A percentile compares a stretch with the other conserved stretches of the same genome.
Evolutionary conservation across 768 basidiomycete species (phyloP).

Genomic region (Strobilomyces echinocephalus): DNA sequence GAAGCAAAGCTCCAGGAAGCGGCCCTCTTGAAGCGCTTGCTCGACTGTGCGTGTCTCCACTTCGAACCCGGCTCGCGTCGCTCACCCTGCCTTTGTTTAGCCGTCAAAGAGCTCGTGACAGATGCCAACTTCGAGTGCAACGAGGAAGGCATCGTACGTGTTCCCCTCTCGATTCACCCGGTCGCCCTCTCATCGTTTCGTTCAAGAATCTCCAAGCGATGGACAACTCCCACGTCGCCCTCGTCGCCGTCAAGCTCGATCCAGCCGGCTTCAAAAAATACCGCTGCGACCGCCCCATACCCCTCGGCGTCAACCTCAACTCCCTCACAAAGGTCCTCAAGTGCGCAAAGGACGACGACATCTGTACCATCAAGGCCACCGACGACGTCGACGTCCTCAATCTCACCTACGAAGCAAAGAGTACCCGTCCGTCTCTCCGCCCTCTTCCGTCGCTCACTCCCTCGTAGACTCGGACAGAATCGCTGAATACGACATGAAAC

Average conservation of each 20-base stretch:
- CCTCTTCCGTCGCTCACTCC: background rate
- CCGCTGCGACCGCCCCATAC: slow-evolving; percentile 94
- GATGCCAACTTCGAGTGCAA: slow-evolving; percentile 98
- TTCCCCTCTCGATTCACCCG: background rate
- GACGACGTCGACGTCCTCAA: slow-evolving; percentile 89
- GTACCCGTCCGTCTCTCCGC: slow-evolving; percentile 41
- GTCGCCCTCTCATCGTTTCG: background rate
- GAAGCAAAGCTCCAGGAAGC: slow-evolving; percentile 92
- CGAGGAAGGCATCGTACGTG: slow-evolving; percentile 83
- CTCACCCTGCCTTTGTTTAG: slow-evolving; percentile 38
- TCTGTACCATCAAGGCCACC: slow-evolving; percentile 82
- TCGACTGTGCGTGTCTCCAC: slow-evolving; percentile 67
- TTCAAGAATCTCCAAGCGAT: slow-evolving; percentile 85
- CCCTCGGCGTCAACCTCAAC: slow-evolving; percentile 79
- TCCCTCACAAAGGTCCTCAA: slow-evolving; percentile 94
- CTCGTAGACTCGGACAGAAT: slow-evolving; percentile 80
- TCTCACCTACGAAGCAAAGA: slow-evolving; percentile 84
- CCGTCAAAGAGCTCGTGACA: slow-evolving; percentile 95
- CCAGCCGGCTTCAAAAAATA: slow-evolving; percentile 78
- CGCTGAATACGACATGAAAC: slow-evolving; percentile 97
- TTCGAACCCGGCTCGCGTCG: background rate
- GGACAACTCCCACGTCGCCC: slow-evolving; percentile 99
- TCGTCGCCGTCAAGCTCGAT: slow-evolving; percentile 82
- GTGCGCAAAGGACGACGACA: slow-evolving; percentile 95
- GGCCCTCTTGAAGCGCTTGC: slow-evolving; percentile 82